Evolutionary conservation across 768 basidiomycete species (phyloP), one percentile per base, ranked within the genome.

Genomic region (Mycena alexandri): DNA sequence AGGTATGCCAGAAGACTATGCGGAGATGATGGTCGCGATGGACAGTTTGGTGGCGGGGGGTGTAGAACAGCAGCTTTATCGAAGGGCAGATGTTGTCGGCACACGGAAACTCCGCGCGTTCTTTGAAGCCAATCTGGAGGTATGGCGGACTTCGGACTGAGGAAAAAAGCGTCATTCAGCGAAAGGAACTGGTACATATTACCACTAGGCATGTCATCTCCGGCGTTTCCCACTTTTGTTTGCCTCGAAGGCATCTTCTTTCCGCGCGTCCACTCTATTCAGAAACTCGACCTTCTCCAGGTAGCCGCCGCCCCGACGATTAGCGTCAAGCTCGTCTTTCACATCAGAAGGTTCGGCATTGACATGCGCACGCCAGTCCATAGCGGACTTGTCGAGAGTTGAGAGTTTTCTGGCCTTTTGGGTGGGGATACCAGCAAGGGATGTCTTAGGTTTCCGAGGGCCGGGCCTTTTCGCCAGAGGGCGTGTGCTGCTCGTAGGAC

Each of bases 211-310:
- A n/a, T 14, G 24, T 64, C 54, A 71, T 53, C 79, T 81, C 62
- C 84, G 77, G 62, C 92, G 84, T 75, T 92, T 92, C 50, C 74
- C 84, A 58, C 81, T 74, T 72, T 86, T 89, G 68, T 78, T 84
- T 13, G 84, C 80, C 48, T 93, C 91, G 10, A 91, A 75, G 2
- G 81, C 84, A 54, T 88, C 87, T 51, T 92, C 92, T 76, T 86
- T 89, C 67, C 92, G 83, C 53, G 88, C 89, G 36, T 88, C 90
- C 0, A 95, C 94, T 51, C 94, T 80, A 65, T 89, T 81, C 72
- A 96, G 78, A 74, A 95, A 96, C 43, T 94, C 93, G 34, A 94
- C 88, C 79, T 92, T 95, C 71, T 93, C 94, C 21, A 96, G 80
- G 77, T 92, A 96, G 0, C 94, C 93, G 11, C 92, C 93, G 0